Evolutionary conservation across 192 early-diverging fungal species (phyloP), one percentile per base, ranked within the genome.

Genomic region (Phlyctochytrium arcticum): DNA sequence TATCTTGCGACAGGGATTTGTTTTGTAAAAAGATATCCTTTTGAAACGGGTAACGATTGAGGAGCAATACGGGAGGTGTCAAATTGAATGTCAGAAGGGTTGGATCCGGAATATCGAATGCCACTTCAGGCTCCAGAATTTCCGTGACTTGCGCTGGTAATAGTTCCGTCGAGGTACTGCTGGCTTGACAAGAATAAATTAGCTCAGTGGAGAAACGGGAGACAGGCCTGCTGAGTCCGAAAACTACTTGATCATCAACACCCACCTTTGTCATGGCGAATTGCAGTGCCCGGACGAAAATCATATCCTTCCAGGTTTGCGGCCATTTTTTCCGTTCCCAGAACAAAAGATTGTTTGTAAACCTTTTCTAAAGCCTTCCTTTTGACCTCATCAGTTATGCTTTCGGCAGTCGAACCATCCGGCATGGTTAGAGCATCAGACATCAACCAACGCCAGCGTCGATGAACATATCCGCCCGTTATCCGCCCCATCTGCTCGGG

Each of bases 21-120:
- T 81, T 81, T 36, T 81, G 70, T 4, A 81, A 32, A 49, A 62
- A 81, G 10, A 79, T 35, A 4, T 73, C 71, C 34, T 67, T 66
- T 0, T 47, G 24, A 54, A 74, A 73, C 2, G 79, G 79, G 35
- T 64, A 70, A 12, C 72, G 68, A 36, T 73, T 78, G 56, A 78
- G 74, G 10, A 69, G 62, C 6, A 81, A 37, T 24, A 60, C 36
- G 3, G 76, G 73, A 1, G 79, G 73, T 36, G 48, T 72, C 56
- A 74, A 39, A 60, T 74, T 81, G 69, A 81, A 76, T 2, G 76
- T 60, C 8, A 81, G 37, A 10, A 62, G 39, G 15, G 64, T 29
- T 2, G 62, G 24, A 46, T 75, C 75, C 27, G 58, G 50, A 27
- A 53, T 53, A 31, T 51, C 15, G 36, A n/a, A 29, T 27, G 30